phyloP scores from a whole-genome alignment of 2,329 filamentous ascomycete species.

The Phyllosticta citrichinensis region DNA sequence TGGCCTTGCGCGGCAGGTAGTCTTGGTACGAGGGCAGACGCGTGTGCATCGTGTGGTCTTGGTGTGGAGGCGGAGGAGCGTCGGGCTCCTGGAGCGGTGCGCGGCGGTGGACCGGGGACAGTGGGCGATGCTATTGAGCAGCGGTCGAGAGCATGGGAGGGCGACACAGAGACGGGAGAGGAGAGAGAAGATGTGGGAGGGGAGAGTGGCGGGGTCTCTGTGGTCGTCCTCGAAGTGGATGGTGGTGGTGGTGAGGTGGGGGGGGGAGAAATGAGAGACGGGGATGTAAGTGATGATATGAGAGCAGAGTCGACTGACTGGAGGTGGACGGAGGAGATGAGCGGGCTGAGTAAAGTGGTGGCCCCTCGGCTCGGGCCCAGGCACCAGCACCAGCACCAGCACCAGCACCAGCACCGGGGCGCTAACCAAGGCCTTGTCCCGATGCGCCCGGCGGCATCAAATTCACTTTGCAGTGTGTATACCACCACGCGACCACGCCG shows the following conservation, averaged over 20 bases:
- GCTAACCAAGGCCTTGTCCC: not conserved
- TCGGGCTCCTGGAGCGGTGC: slow-evolving; percentile 6
- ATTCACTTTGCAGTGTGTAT: not conserved
- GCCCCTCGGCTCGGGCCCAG: not conserved
- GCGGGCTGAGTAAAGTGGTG: slow-evolving; percentile 7
- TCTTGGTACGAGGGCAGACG: slow-evolving; percentile 10
- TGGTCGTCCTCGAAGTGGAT: not conserved
- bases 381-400: slow-evolving; percentile 4
- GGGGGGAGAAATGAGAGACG: not conserved
- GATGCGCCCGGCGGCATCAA: not conserved
- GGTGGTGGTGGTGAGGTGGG: not conserved
- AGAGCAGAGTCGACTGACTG: not conserved
- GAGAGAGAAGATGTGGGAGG: not conserved
- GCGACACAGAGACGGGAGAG: not conserved
- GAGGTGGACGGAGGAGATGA: slow-evolving; percentile 1
- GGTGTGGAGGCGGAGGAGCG: not conserved
- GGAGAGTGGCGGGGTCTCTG: not conserved
- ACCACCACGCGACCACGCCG: not conserved
- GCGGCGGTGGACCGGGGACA: slow-evolving; percentile 3
- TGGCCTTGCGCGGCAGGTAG: slow-evolving; percentile 9
- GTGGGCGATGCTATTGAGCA: slow-evolving; percentile 4
- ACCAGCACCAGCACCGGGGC: not conserved
- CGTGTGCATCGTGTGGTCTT: slow-evolving; percentile 4
- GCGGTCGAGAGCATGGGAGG: slow-evolving; percentile 10
- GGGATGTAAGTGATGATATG: slow-evolving; percentile 7